phyloP scores from a whole-genome alignment of 352 stramenopile genomes.

The Aphanomyces euteiches region DNA sequence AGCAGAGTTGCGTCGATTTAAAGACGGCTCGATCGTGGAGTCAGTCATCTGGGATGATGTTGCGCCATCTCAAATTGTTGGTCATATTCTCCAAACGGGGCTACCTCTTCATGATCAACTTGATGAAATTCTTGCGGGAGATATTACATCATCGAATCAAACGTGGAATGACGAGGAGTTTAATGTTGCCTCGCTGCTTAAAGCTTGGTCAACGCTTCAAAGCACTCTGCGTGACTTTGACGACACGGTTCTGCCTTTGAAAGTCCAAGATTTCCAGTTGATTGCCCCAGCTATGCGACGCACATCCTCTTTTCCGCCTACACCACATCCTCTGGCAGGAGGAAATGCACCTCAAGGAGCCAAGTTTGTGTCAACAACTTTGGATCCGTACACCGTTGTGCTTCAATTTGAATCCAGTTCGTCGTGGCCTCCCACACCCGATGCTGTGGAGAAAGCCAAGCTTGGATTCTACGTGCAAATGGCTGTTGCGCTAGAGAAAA shows the following conservation, averaged over 20 bases:
- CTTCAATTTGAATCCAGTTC: slow-evolving; percentile 83
- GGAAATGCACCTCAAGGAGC: slow-evolving; percentile 47
- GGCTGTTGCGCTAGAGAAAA: slow-evolving; percentile 68
- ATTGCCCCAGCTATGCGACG: slow-evolving; percentile 81
- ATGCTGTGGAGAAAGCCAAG: slow-evolving; percentile 76
- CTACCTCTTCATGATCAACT: slow-evolving; percentile 58
- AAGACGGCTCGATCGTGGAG: slow-evolving; percentile 86
- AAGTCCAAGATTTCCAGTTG: slow-evolving; percentile 75
- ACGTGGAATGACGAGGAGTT: slow-evolving; percentile 53
- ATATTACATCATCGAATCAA: slow-evolving; percentile 74
- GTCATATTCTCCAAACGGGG: slow-evolving; percentile 76
- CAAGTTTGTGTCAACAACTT: slow-evolving; percentile 50
- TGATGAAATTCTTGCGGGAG: slow-evolving; percentile 8
- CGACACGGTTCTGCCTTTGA: slow-evolving; percentile 61
- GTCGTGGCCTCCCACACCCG: slow-evolving; percentile 79
- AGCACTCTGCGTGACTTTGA: slow-evolving; percentile 73
- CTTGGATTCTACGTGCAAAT: slow-evolving; percentile 88
- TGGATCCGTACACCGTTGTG: slow-evolving; percentile 68
- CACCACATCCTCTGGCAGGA: slow-evolving; percentile 74
- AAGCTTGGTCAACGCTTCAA: slow-evolving; percentile 48
- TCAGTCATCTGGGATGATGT: slow-evolving; percentile 86
- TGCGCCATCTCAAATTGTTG: slow-evolving; percentile 61
- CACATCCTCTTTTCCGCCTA: slow-evolving; percentile 77
- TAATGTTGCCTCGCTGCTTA: slow-evolving; percentile 37
- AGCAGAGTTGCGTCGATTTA: slow-evolving; percentile 86